Percentiles rank a stretch among this genome's conserved stretches.
These are phyloP conservation scores for Mycena galopus DNA, from an alignment of 768 basidiomycete species.

Conservation along the genomic window DNA sequence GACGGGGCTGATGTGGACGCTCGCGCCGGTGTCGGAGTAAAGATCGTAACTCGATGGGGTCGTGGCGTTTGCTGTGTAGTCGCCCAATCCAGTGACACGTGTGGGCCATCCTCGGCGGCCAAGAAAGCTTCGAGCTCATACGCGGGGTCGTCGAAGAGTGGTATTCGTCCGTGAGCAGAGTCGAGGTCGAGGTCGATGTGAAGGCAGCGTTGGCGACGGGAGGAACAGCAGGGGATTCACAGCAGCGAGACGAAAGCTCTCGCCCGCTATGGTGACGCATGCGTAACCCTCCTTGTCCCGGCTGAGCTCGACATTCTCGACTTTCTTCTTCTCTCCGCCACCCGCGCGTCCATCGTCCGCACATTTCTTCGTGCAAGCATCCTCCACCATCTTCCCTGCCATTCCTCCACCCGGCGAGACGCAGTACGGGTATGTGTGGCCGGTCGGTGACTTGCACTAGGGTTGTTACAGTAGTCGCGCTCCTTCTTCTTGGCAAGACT, in stretches of 20 bases:
- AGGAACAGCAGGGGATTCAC: background rate
- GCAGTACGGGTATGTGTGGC: conserved; percentile 4
- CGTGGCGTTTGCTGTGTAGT: background rate
- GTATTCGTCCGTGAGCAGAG: background rate
- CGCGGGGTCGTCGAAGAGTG: background rate
- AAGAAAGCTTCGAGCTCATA: background rate
- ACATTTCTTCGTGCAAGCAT: background rate
- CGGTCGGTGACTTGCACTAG: background rate
- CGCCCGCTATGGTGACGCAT: background rate
- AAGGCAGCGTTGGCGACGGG: background rate
- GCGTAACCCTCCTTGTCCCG: background rate
- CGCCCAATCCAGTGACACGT: background rate
- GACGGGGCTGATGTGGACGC: background rate
- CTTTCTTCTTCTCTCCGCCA: background rate
- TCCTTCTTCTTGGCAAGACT: background rate
- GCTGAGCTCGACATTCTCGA: too few species aligned
- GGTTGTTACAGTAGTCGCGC: background rate
- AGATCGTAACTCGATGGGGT: background rate
- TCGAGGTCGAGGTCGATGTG: too few species aligned
- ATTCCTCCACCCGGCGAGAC: background rate
- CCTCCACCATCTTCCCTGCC: background rate
- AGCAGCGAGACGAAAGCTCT: background rate
- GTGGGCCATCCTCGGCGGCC: background rate
- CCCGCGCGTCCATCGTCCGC: background rate
- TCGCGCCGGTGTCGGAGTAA: background rate